These are phyloP conservation scores for Marasmius fiardii DNA, from an alignment of 1,284 basidiomycete genomes.

Conservation along the genomic window DNA sequence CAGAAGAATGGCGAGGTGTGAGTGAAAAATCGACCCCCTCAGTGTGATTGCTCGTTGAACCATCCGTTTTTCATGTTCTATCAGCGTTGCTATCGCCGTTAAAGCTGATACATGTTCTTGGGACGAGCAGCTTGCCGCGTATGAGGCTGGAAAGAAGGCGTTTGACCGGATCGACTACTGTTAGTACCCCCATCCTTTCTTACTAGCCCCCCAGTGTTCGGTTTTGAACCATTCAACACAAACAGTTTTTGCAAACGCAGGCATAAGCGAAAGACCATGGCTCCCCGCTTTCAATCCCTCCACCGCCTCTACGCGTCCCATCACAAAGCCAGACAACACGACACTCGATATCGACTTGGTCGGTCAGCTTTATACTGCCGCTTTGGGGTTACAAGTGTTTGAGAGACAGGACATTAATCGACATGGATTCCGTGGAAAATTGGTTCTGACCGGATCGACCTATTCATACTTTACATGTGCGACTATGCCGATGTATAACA, in stretches of 20 bases:
- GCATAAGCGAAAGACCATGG: conserved; percentile 18
- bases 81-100: conserved; percentile 17
- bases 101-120: conserved; percentile 17
- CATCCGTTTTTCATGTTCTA: neutral
- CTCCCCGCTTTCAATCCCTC: conserved; percentile 16
- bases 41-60: neutral
- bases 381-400: conserved; percentile 20
- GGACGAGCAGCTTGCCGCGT: conserved; percentile 18
- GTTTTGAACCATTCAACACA: neutral
- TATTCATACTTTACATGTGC: conserved; percentile 14
- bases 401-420: conserved; percentile 18
- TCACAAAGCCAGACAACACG: conserved; percentile 15
- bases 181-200: neutral
- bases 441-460: conserved; percentile 18
- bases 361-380: conserved; percentile 19
- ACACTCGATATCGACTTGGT: conserved; percentile 16
- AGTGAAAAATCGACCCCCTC: neutral
- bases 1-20: conserved; percentile 15
- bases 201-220: neutral
- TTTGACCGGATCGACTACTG: conserved; percentile 21
- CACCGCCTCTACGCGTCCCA: conserved; percentile 12
- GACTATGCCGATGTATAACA: conserved; percentile 17
- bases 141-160: conserved; percentile 14
- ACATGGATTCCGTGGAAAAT: conserved; percentile 19
- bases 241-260: conserved; percentile 21